Evolutionary conservation across 2,329 filamentous ascomycete species (phyloP).

Genomic region (Cryphonectria carpinicola): DNA sequence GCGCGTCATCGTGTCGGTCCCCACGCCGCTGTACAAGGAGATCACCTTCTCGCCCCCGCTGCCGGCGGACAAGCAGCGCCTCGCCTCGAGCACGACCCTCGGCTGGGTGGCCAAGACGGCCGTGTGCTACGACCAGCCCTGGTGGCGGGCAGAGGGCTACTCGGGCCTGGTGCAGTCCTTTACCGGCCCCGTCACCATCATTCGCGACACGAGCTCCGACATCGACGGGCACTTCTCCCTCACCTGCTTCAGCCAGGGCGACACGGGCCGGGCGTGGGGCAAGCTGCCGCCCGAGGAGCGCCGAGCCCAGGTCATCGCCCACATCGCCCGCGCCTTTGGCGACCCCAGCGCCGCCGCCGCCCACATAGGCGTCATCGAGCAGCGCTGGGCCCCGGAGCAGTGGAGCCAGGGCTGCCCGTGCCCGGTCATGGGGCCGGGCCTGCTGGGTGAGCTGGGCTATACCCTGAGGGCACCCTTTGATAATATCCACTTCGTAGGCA

Average conservation of each 20-base stretch:
- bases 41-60: constrained; percentile 54
- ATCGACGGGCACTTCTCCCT: constrained; percentile 38
- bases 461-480: constrained; percentile 40
- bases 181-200: constrained; percentile 49
- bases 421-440: constrained; percentile 42
- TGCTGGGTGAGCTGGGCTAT: constrained; percentile 41
- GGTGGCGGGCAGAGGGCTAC: constrained; percentile 36
- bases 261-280: constrained; percentile 40
- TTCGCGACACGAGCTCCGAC: constrained; percentile 46
- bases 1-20: constrained; percentile 53
- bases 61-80: constrained; percentile 41
- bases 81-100: no score
- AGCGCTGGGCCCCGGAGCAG: no score
- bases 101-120: no score
- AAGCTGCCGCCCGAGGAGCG: constrained; percentile 30
- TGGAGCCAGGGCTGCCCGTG: constrained; percentile 45
- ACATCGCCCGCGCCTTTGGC: no score
- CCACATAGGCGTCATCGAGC: no score
- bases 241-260: constrained; percentile 47
- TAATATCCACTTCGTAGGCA: constrained; percentile 56
- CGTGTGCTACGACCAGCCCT: no score
- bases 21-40: constrained; percentile 48
- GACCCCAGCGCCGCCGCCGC: no score
- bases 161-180: constrained; percentile 52
- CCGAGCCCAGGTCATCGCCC: constrained; percentile 30